Conservation (phyloP, 345 rosid species). For the Excoecaria cochinchinensis region DNA sequence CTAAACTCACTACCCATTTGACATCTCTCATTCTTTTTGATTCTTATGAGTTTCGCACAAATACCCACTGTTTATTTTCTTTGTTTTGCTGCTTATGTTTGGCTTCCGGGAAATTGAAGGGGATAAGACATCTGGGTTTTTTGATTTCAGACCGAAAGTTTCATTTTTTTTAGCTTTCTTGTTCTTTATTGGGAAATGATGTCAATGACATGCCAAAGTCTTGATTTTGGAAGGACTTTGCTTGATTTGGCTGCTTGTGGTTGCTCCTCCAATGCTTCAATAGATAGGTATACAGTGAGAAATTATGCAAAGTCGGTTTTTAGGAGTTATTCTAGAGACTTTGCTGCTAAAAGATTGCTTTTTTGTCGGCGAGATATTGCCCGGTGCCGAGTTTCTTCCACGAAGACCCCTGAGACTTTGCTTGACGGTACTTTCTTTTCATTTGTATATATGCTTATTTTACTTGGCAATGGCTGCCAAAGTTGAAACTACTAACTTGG, state of each 20-base stretch:
- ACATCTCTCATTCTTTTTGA: not conserved
- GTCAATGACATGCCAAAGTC: conserved; percentile 65
- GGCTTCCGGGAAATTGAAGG: conserved; percentile 21
- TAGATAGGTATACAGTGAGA: conserved; percentile 39
- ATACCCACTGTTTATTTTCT: conserved; percentile 12
- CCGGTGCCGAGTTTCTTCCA: conserved; percentile 53
- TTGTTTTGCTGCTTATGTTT: not conserved
- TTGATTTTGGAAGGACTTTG: conserved; percentile 59
- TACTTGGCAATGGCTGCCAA: not conserved
- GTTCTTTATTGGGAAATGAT: conserved; percentile 49
- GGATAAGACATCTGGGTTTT: conserved; percentile 27
- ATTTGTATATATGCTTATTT: conserved; percentile 2
- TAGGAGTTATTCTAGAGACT: conserved; percentile 27
- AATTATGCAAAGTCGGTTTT: conserved; percentile 35
- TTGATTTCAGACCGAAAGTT: conserved; percentile 5
- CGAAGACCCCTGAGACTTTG: conserved; percentile 54
- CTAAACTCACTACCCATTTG: conserved; percentile 5
- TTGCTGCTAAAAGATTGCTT: conserved; percentile 44
- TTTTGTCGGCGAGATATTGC: conserved; percentile 44
- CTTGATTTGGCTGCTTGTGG: conserved; percentile 64
- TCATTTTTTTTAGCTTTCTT: conserved; percentile 22
- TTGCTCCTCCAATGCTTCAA: conserved; percentile 55
- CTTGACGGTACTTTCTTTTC: conserved; percentile 48
- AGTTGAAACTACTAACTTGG: not conserved
- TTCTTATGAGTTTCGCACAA: conserved; percentile 12